phyloP scores from a whole-genome alignment of 192 early-diverging fungal genomes.

The Borealophlyctis nickersoniae region DNA sequence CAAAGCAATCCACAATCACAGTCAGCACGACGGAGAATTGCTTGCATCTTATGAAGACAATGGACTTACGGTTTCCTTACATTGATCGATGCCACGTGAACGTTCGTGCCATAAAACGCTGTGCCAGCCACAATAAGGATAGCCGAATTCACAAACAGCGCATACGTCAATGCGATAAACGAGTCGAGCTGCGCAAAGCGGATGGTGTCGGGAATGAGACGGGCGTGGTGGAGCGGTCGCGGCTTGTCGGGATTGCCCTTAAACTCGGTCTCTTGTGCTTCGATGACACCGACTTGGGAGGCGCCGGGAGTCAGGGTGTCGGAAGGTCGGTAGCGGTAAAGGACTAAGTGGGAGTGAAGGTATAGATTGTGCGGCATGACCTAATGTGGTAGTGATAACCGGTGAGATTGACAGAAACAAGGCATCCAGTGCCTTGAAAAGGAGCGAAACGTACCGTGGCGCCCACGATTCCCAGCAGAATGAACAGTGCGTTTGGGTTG shows the following conservation, averaged over 20 bases:
- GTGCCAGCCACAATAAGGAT: slow-evolving; percentile 76
- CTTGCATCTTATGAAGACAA: too few relatives aligned
- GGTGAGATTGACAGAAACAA: slow-evolving; percentile 6
- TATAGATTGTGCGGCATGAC: slow-evolving; percentile 86
- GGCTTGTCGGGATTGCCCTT: too few relatives aligned
- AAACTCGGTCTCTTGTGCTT: too few relatives aligned
- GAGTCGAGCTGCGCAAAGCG: slow-evolving; percentile 59
- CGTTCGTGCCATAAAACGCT: slow-evolving; percentile 58
- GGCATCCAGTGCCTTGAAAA: not conserved
- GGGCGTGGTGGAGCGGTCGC: too few relatives aligned
- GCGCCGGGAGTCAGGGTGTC: too few relatives aligned
- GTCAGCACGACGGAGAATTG: too few relatives aligned
- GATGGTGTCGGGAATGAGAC: slow-evolving; percentile 42
- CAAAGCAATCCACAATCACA: too few relatives aligned
- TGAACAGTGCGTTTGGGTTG: slow-evolving; percentile 51
- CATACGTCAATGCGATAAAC: slow-evolving; percentile 63
- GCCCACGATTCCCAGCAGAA: slow-evolving; percentile 76
- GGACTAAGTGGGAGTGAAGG: slow-evolving; percentile 69
- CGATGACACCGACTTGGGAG: too few relatives aligned
- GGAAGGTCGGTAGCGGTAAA: slow-evolving; percentile 44
- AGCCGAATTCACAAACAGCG: slow-evolving; percentile 71
- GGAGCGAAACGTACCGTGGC: slow-evolving; percentile 55
- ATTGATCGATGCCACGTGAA: slow-evolving; percentile 35
- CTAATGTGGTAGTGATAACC: slow-evolving; percentile 16
- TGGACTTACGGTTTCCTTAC: too few relatives aligned